phyloP scores from a whole-genome alignment of 768 basidiomycete genomes.

The Austroboletus eburneus region DNA sequence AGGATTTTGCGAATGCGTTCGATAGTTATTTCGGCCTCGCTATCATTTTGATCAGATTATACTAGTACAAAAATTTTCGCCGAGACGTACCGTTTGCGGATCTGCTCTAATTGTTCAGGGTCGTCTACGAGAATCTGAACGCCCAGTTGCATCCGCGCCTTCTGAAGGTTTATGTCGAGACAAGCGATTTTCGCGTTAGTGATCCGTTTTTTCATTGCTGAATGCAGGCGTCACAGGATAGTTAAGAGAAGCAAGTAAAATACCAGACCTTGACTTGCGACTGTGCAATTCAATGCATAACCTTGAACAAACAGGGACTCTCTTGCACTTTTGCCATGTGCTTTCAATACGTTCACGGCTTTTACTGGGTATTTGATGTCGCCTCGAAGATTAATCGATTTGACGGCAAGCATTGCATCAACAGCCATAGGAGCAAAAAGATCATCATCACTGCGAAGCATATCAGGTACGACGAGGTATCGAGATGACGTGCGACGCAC shows the following conservation, averaged over 20 bases:
- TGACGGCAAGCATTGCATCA: conserved; percentile 97
- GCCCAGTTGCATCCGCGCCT: conserved; percentile 95
- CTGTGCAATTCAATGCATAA: conserved; percentile 97
- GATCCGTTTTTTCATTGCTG: conserved; percentile 97
- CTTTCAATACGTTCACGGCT: conserved; percentile 97
- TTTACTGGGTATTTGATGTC: conserved; percentile 99
- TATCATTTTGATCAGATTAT: conserved; percentile 31
- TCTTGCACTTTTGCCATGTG: conserved; percentile 91
- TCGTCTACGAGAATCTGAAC: conserved; percentile 97
- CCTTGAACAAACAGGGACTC: conserved; percentile 95
- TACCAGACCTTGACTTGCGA: conserved; percentile 91
- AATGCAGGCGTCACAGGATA: conserved; percentile 1
- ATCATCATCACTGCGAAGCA: conserved; percentile 77
- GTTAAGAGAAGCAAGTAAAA: neutral
- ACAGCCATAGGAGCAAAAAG: conserved; percentile 98
- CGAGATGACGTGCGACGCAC: conserved; percentile 46
- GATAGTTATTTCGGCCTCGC: conserved; percentile 93
- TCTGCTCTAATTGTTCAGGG: conserved; percentile 93
- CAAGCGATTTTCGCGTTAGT: conserved; percentile 95
- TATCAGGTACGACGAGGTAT: conserved; percentile 1
- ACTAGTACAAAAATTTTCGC: neutral
- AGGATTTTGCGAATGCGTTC: conserved; percentile 96
- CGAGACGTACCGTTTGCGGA: conserved; percentile 73
- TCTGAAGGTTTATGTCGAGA: conserved; percentile 96
- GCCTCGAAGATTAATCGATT: conserved; percentile 87